Evolutionary conservation across 2,329 filamentous ascomycete genomes (phyloP).

Genomic region (Penicillium glabrum): DNA sequence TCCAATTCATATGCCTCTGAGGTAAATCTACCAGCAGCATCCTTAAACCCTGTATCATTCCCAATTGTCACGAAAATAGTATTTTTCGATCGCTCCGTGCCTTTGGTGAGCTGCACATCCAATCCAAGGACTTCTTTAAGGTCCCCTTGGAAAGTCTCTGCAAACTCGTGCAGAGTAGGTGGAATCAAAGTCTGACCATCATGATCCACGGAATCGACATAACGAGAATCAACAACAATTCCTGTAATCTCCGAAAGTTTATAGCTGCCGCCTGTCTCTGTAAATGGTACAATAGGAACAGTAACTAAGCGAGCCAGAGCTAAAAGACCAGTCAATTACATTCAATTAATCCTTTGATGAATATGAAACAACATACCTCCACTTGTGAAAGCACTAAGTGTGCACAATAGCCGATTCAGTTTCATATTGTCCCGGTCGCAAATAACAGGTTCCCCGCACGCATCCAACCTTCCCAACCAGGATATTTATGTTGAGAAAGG

Average conservation of each 20-base stretch:
- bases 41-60: slow-evolving; percentile 35
- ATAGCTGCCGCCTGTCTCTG: slow-evolving; percentile 6
- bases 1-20: slow-evolving; percentile 54
- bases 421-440: background rate
- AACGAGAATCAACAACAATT: slow-evolving; percentile 41
- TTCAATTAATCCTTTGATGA: background rate
- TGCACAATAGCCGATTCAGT: background rate
- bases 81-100: slow-evolving; percentile 28
- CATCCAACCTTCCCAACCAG: background rate
- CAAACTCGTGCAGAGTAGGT: slow-evolving; percentile 51
- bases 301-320: slow-evolving; percentile 14
- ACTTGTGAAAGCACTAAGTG: background rate
- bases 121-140: slow-evolving; percentile 42
- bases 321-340: background rate
- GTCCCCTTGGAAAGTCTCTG: slow-evolving; percentile 48
- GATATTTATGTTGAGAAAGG: slow-evolving; percentile 1
- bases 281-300: slow-evolving; percentile 25
- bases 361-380: background rate
- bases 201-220: slow-evolving; percentile 43
- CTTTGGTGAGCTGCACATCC: slow-evolving; percentile 39
- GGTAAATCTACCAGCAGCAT: slow-evolving; percentile 49
- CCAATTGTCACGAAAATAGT: slow-evolving; percentile 47
- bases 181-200: slow-evolving; percentile 54
- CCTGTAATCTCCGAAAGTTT: background rate
- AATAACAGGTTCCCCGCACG: background rate